These are phyloP conservation scores for Stachybotrys elegans DNA, from an alignment of 2,329 filamentous ascomycete species.

Conservation along the genomic window DNA sequence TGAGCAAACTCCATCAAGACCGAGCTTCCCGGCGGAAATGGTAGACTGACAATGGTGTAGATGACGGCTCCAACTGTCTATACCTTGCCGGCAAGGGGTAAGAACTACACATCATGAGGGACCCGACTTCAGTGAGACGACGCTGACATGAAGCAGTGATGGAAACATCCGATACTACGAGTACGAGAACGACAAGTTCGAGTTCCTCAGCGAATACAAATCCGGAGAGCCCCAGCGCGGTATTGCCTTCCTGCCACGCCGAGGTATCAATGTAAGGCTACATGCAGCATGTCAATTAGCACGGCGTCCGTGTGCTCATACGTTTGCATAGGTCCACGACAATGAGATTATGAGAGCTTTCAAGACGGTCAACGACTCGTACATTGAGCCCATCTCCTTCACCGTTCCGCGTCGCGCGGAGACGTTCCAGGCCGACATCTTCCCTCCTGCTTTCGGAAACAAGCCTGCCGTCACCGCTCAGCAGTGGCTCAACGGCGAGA, in stretches of 20 bases:
- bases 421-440: slow-evolving; percentile 96
- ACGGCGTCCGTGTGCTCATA: slow-evolving; percentile 8
- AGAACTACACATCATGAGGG: slow-evolving; percentile 29
- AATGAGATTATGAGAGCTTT: slow-evolving; percentile 94
- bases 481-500: slow-evolving; percentile 87
- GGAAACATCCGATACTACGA: slow-evolving; percentile 99
- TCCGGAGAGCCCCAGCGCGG: slow-evolving; percentile 93
- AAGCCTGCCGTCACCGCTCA: slow-evolving; percentile 74
- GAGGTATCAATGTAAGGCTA: slow-evolving; percentile 76
- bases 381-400: slow-evolving; percentile 96
- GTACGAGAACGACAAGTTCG: slow-evolving; percentile 97
- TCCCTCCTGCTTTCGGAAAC: slow-evolving; percentile 74
- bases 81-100: slow-evolving; percentile 97
- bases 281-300: not conserved
- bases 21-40: not conserved
- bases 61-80: slow-evolving; percentile 90
- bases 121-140: not conserved
- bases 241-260: slow-evolving; percentile 89
- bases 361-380: slow-evolving; percentile 93
- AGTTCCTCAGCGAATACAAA: slow-evolving; percentile 95
- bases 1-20: slow-evolving; percentile 27
- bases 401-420: slow-evolving; percentile 91
- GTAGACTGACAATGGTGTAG: slow-evolving; percentile 25
- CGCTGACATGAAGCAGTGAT: slow-evolving; percentile 54
- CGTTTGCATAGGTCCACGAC: slow-evolving; percentile 65